Percentiles rank a stretch among this genome's conserved stretches.
Evolutionary conservation across 2,329 filamentous ascomycete genomes (phyloP).

Genomic region (Sordariomycetes sp.): DNA sequence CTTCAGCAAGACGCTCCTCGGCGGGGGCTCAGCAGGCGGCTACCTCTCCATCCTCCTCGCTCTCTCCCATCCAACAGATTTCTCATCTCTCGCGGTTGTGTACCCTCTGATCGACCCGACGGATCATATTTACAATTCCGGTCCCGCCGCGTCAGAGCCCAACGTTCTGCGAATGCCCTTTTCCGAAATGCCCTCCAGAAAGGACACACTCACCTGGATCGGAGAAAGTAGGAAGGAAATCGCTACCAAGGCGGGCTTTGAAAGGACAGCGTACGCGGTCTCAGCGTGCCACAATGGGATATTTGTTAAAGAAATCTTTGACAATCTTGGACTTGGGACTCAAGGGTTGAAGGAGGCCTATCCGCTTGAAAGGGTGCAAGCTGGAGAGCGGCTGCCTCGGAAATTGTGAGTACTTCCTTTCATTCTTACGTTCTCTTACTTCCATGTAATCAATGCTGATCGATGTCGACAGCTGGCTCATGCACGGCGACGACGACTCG

Average conservation of each 20-base stretch:
- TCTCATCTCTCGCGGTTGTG: constrained; percentile 7
- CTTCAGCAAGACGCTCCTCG: constrained; percentile 8
- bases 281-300: constrained; percentile 6
- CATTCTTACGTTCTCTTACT: too few relatives aligned
- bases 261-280: constrained; percentile 6
- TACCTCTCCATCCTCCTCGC: constrained; percentile 12
- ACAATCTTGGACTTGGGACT: constrained; percentile 8
- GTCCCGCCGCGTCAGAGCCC: constrained; percentile 5
- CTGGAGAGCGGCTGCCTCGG: constrained; percentile 7
- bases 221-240: constrained; percentile 3
- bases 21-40: constrained; percentile 14
- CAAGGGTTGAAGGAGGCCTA: constrained; percentile 4
- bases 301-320: constrained; percentile 8
- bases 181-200: constrained; percentile 7
- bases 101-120: constrained; percentile 13
- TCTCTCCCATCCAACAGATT: constrained; percentile 11
- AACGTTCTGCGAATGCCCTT: constrained; percentile 5
- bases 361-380: constrained; percentile 9
- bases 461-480: constrained; percentile 2
- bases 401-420: constrained; percentile 7
- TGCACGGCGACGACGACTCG: constrained; percentile 4
- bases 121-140: constrained; percentile 8
- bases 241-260: constrained; percentile 7
- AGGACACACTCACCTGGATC: constrained; percentile 10
- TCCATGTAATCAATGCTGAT: background rate